phyloP scores from a whole-genome alignment of 2,329 filamentous ascomycete genomes.

The Botryosphaeria dothidea region DNA sequence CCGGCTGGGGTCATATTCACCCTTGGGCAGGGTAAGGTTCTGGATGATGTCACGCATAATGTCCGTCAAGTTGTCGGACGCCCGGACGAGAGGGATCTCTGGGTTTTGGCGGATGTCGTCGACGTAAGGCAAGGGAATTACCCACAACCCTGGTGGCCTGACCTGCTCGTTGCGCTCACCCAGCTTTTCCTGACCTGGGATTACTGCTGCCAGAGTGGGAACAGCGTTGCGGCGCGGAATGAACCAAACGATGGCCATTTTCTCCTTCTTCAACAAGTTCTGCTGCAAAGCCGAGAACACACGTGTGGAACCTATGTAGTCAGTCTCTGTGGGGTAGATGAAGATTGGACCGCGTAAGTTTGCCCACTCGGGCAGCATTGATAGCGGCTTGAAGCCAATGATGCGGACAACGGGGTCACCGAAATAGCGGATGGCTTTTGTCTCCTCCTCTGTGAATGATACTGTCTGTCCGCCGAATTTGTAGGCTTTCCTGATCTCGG shows the following conservation, averaged over 20 bases:
- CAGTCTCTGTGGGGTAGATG: slow-evolving; percentile 90
- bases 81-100: slow-evolving; percentile 50
- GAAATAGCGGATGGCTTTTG: slow-evolving; percentile 74
- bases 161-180: slow-evolving; percentile 67
- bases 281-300: slow-evolving; percentile 90
- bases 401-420: slow-evolving; percentile 82
- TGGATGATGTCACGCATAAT: slow-evolving; percentile 80
- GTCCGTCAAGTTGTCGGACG: slow-evolving; percentile 71
- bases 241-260: slow-evolving; percentile 87
- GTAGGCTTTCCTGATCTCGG: slow-evolving; percentile 86
- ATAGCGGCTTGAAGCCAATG: slow-evolving; percentile 87
- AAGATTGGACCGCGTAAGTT: slow-evolving; percentile 85
- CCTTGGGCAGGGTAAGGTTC: slow-evolving; percentile 85
- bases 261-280: slow-evolving; percentile 76
- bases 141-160: slow-evolving; percentile 82
- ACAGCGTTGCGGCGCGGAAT: slow-evolving; percentile 78
- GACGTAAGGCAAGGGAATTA: slow-evolving; percentile 82
- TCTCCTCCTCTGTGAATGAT: slow-evolving; percentile 81
- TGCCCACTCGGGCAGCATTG: slow-evolving; percentile 76
- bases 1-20: slow-evolving; percentile 76
- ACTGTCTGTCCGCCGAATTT: slow-evolving; percentile 93
- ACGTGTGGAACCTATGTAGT: slow-evolving; percentile 85
- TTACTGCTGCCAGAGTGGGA: slow-evolving; percentile 76
- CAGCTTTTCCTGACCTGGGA: slow-evolving; percentile 69
- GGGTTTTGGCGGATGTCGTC: slow-evolving; percentile 83